Base-by-base conservation (phyloP, 1,284 basidiomycete genomes). In the Rhodotorula sp. region DNA sequence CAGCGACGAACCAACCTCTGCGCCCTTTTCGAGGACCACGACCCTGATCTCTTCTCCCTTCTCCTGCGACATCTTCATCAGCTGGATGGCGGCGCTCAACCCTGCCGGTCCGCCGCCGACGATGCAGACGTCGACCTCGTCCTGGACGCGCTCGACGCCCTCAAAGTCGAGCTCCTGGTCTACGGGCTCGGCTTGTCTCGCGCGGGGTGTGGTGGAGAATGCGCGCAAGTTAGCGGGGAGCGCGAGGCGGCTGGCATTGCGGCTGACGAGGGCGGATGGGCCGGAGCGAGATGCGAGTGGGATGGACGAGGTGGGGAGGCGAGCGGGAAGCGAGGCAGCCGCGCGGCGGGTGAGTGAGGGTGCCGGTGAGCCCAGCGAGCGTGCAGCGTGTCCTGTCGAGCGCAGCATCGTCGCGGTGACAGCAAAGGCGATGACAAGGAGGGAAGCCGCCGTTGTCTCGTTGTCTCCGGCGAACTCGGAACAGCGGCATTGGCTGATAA, bases 51-150 rank as follows among this genome's bases (percentile, higher is more conserved):
- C 87, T 36, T 73, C 71, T 44, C 84, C 84, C 59, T 85, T 86
- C 79, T 93, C 88, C 74, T 86, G 83, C 77, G 94, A 92, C 54
- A 97, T 87, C 82, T 99, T 94, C 83, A 96, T 97, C 67, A 99
- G 84, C 46, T 91, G 86, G 77, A 99, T 99, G 7, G 95, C 96
- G n/a, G 95, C 94, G 77, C 89, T 90, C 68, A 99, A 85, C 46
- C 96, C 95, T 0, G 95, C 94, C 4, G 95, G 95, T 1, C 95
- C 96, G 22, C 87, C 94, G 32, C 95, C 95, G 72, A 98, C 94
- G 77, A 99, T 97, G 80, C 94, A 94, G 47, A 98, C 94, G 77
- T 99, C 95, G 59, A 93, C 93, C 73, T 94, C 88, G 78, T 95
- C 93, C 65, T 88, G 86, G 32, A 87, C 86, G 19, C 93, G 86